Evolutionary conservation across 345 rosid species (phyloP).

Genomic region (Pseudoturritis turrita): DNA sequence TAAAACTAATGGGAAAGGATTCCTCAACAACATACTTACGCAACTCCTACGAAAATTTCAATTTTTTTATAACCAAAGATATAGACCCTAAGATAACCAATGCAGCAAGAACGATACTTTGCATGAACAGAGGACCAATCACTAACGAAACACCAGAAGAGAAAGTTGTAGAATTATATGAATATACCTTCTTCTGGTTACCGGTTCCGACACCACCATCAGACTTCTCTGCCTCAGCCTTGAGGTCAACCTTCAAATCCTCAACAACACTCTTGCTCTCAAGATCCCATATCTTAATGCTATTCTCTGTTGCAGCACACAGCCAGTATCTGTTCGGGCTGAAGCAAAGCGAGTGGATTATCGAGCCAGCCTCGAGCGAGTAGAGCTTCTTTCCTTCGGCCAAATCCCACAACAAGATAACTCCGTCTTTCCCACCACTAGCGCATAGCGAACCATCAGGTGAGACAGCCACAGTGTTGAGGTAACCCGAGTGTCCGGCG

Average conservation of each 20-base stretch:
- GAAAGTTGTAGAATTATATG: background rate
- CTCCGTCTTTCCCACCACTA: slow-evolving; percentile 77
- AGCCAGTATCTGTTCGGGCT: slow-evolving; percentile 94
- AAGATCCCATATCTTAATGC: slow-evolving; percentile 90
- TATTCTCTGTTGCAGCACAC: slow-evolving; percentile 77
- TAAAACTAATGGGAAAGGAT: background rate
- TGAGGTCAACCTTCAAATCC: slow-evolving; percentile 84
- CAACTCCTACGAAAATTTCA: background rate
- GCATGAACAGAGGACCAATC: background rate
- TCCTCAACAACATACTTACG: background rate
- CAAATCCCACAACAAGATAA: slow-evolving; percentile 72
- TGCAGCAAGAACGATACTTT: background rate
- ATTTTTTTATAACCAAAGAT: background rate
- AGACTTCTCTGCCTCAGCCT: slow-evolving; percentile 74
- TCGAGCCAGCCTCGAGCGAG: slow-evolving; percentile 63
- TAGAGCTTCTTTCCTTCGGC: slow-evolving; percentile 76
- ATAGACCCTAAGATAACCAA: background rate
- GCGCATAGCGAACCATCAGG: slow-evolving; percentile 81
- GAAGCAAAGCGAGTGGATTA: slow-evolving; percentile 73
- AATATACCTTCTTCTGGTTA: slow-evolving; percentile 60
- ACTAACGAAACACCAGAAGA: background rate
- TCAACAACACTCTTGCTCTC: slow-evolving; percentile 89
- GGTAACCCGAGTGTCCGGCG: slow-evolving; percentile 60
- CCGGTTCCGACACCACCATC: slow-evolving; percentile 46
- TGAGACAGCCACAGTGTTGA: slow-evolving; percentile 73